Base-by-base conservation (phyloP, 2,329 filamentous ascomycete genomes). In the Hyphodiscus sp. region DNA sequence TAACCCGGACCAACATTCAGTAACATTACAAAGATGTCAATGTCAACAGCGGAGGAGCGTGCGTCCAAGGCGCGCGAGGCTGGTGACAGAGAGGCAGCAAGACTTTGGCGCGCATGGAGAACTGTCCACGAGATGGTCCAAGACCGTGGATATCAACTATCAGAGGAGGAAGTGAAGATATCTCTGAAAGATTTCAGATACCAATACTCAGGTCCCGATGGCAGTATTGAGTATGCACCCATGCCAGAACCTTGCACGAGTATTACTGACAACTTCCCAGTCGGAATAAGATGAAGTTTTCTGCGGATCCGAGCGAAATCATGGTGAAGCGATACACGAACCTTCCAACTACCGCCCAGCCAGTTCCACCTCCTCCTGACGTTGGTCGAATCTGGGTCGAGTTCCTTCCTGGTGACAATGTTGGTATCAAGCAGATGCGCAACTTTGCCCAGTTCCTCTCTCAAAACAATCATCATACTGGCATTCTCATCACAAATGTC, bases 91-190 rank as follows among this genome's bases (percentile, higher is more conserved):
- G 73, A 76, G 60, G 60, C 69, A 23, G 78, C 82, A 60, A 84
- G 88, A 68, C 82, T 96, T 63, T 99, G 94, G 92, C 88, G 92
- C 71, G 90, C 91, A 65, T 95, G 89, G 83, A 84, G 85, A 72
- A 99, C 94, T 9, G 85, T 91, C 47, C 90, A 95, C 72, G 89
- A 99, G 78, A 95, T 99, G 92, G 86, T 94, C 64, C 78, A 81
- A 58, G 94, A 97, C 71, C 77, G 92, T 70, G 94, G 95, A 65
- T 99, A 99, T 74, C 87, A 95, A 68, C 80, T 99, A 43, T 81
- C 88, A 41, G 89, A 96, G 61, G 86, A 91, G 49, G 94, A 99
- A 76, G 82, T 95, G 70, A 85, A 85, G 69, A 88, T 97, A 63
- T 81, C 87, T 13, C 84, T 96, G 29, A 83, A 89, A n/a, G 81